Evolutionary conservation across 2,329 filamentous ascomycete species (phyloP), one percentile per base, ranked within the genome.

Genomic region (Fusarium nelsonii): DNA sequence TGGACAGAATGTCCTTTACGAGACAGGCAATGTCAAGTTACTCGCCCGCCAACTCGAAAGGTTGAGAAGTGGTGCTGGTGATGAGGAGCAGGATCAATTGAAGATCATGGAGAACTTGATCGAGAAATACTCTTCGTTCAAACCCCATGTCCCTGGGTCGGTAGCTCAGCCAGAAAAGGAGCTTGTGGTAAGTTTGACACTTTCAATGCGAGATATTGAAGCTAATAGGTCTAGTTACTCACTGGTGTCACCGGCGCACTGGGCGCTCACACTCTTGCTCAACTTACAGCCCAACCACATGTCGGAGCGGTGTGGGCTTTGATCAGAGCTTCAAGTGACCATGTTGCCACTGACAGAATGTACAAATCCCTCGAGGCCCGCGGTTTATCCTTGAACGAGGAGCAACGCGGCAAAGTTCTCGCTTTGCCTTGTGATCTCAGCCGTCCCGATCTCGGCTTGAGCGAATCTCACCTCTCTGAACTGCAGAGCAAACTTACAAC

Each of bases 211-310:
- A 2, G n/a, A 2, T 16, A 1, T 3, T 9, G 6, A 32, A 11
- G 2, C 46, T 60, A 40, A 72, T 11, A 1, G 10, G 0, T 0
- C 0, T 2, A 81, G 76, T 68, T 89, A 14, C 76, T 91, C 10
- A 90, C 88, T 3, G 89, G 89, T 10, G 84, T 84, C 0, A 91
- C 89, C 0, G 89, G 89, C 2, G 86, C 86, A 6, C 79, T 91
- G 0, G 89, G 89, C 5, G 84, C 86, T 0, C 86, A 89, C 52
- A 78, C 89, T 0, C 80, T 89, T 4, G 83, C 85, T 1, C 84
- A 89, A 15, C 81, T 91, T 2, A 85, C 87, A 5, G 82, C 86
- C 2, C 81, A 85, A 30, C 83, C 86, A 8, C 87, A 88, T 37
- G 82, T 91, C n/a, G 80, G 80, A 32, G 76, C 77, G 4, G 79